Conservation (phyloP, 345 rosid genomes). For the Syzygium aqueum region DNA sequence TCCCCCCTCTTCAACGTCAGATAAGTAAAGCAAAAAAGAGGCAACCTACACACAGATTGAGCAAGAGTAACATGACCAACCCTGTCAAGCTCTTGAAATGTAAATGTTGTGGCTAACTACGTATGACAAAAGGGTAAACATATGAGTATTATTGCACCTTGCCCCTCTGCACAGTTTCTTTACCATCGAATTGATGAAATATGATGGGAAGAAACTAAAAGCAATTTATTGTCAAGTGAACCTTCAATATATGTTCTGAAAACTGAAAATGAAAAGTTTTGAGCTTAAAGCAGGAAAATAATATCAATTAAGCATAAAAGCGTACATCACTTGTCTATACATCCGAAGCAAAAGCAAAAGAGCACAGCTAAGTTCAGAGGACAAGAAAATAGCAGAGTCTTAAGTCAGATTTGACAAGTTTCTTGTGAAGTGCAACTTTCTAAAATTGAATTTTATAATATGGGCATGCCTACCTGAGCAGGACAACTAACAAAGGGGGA, state of each 20-base stretch:
- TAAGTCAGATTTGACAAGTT: neutral
- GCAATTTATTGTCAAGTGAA: neutral
- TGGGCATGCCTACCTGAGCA: neutral
- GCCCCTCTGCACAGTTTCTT: neutral
- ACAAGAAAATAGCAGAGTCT: neutral
- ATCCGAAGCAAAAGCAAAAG: neutral
- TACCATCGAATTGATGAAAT: neutral
- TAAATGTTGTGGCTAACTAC: neutral
- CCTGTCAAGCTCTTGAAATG: neutral
- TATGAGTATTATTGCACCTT: neutral
- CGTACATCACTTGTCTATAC: neutral
- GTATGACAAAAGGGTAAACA: neutral
- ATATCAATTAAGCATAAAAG: no score
- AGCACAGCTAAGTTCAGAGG: neutral
- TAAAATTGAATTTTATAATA: neutral
- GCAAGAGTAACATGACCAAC: neutral
- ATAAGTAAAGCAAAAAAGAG: conserved; percentile 55
- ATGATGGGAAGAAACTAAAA: neutral
- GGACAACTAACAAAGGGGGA: neutral
- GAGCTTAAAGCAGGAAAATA: neutral
- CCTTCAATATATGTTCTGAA: neutral
- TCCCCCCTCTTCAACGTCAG: conserved; percentile 62
- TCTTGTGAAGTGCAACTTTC: neutral
- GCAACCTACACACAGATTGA: conserved; percentile 28
- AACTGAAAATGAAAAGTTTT: neutral